Percentiles rank a stretch among this genome's conserved stretches.
phyloP scores from a whole-genome alignment of 2,329 filamentous ascomycete genomes.

The Trichophyton rubrum region DNA sequence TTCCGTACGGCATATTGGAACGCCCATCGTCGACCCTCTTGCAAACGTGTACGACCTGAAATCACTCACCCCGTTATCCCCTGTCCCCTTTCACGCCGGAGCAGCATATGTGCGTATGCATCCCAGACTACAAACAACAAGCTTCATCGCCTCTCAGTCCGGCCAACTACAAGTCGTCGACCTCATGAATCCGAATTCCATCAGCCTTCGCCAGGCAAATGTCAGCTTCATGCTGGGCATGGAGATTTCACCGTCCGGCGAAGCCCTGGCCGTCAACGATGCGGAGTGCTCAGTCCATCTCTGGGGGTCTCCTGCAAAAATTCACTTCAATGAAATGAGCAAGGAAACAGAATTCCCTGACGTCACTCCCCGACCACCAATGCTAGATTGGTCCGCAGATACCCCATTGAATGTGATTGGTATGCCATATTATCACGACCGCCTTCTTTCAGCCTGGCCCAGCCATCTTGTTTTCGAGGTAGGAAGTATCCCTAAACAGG shows the following conservation, averaged over 20 bases:
- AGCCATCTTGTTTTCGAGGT: slow-evolving; percentile 71
- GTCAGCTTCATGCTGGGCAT: slow-evolving; percentile 66
- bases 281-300: slow-evolving; percentile 67
- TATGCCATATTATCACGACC: slow-evolving; percentile 86
- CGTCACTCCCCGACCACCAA: slow-evolving; percentile 47
- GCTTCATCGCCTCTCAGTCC: slow-evolving; percentile 80
- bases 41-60: slow-evolving; percentile 95
- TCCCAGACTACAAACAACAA: slow-evolving; percentile 86
- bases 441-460: slow-evolving; percentile 80
- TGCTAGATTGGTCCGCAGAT: slow-evolving; percentile 58
- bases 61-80: slow-evolving; percentile 72
- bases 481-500: slow-evolving; percentile 64
- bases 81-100: slow-evolving; percentile 82
- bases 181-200: slow-evolving; percentile 81
- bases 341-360: slow-evolving; percentile 68
- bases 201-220: slow-evolving; percentile 72
- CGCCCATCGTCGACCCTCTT: slow-evolving; percentile 77
- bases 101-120: slow-evolving; percentile 95
- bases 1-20: slow-evolving; percentile 66
- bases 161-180: slow-evolving; percentile 95
- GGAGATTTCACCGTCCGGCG: slow-evolving; percentile 77
- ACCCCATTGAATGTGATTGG: slow-evolving; percentile 75
- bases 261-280: slow-evolving; percentile 71
- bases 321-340: slow-evolving; percentile 73
- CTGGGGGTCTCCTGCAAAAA: slow-evolving; percentile 76